Evolutionary conservation across 108 stramenopile genomes (phyloP), one percentile per base, ranked within the genome.

Genomic region (Epipyxis sp.): DNA sequence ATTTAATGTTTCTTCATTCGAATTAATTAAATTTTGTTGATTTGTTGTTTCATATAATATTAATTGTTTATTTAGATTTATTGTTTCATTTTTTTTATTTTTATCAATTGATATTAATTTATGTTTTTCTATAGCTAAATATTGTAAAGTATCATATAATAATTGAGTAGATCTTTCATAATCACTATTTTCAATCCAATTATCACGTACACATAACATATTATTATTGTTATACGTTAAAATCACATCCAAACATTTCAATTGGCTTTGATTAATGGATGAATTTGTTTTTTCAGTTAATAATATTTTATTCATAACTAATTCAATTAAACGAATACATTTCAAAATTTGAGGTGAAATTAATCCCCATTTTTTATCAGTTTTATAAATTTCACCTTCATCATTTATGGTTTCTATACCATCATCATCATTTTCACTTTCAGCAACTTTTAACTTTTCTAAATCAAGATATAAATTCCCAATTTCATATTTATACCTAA

Each of bases 321-420:
- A 25, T 27, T 74, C 71, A 32, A 6, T 13, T 42, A 6, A 10
- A 43, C 25, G 44, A 13, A 43, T 13, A 39, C 10, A 16, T 57
- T 74, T 6, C 6, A n/a, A 6, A 29, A 74, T 74, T 42, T 74
- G 41, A 10, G 71, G 71, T 43, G 10, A 43, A 20, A 41, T 40
- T n/a, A n/a, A n/a, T 20, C 20, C 20, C 71, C 71, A 74, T 3
- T 10, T 57, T 32, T 74, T 74, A 3, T 27, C 34, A 34, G 3
- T 10, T 6, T 34, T 13, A 57, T 74, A 74, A 10, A 13, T 10
- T 37, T 74, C 71, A 13, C 34, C 34, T 6, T 6, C 10, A 42
- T 74, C 71, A 6, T 74, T 42, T 39, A 74, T 34, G 50, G 71
- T 74, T 3, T 74, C 71, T 10, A 37, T 25, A 29, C 71, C 71